These are phyloP conservation scores for Ophiocordyceps unilateralis DNA, from an alignment of 2,329 filamentous ascomycete species.

Conservation along the genomic window DNA sequence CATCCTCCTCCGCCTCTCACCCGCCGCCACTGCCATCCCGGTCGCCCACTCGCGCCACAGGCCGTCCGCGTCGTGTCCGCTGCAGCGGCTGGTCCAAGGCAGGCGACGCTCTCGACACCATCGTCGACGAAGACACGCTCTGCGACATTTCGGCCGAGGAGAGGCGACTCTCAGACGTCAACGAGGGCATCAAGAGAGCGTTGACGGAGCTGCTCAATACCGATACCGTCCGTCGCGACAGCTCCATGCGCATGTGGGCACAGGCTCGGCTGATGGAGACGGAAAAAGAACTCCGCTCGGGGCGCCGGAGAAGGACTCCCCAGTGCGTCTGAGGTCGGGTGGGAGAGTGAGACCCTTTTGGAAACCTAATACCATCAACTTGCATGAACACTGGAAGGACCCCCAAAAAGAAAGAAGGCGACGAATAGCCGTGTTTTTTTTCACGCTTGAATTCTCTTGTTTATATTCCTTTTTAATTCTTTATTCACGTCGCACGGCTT, in stretches of 20 bases:
- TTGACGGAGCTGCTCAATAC: conserved; percentile 46
- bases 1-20: conserved; percentile 41
- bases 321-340: background rate
- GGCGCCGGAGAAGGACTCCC: conserved; percentile 21
- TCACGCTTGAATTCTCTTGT: background rate
- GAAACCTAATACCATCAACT: background rate
- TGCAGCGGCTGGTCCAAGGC: conserved; percentile 16
- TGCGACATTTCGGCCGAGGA: conserved; percentile 33
- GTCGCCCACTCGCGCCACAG: conserved; percentile 9
- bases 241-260: conserved; percentile 37
- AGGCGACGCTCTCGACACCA: conserved; percentile 18
- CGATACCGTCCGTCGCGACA: conserved; percentile 32
- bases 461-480: background rate
- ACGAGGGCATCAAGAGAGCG: conserved; percentile 43
- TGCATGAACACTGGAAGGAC: background rate
- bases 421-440: background rate
- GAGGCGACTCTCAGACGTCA: conserved; percentile 35
- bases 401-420: background rate
- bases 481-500: background rate
- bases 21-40: conserved; percentile 11
- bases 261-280: conserved; percentile 42
- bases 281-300: conserved; percentile 38
- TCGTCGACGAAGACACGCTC: conserved; percentile 28
- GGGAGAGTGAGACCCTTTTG: background rate
- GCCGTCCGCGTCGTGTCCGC: conserved; percentile 10